Percentiles rank a stretch among this genome's conserved stretches.
Evolutionary conservation across 2,329 filamentous ascomycete species (phyloP).

Genomic region (Cryphonectria radicalis): DNA sequence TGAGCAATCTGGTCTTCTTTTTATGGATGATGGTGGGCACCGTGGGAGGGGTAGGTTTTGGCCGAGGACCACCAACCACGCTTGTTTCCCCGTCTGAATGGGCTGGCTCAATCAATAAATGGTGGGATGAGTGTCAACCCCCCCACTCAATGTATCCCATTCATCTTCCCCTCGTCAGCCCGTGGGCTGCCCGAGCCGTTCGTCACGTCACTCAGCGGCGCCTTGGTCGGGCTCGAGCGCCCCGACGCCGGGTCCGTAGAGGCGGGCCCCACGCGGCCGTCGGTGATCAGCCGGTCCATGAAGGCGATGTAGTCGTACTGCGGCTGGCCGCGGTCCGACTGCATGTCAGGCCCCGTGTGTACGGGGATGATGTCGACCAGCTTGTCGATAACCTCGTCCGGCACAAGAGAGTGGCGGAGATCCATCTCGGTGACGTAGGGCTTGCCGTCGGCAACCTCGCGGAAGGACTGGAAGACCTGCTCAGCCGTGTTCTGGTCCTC

Average conservation of each 20-base stretch:
- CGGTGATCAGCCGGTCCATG: slow-evolving; percentile 82
- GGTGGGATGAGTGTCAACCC: neutral
- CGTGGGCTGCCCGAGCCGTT: slow-evolving; percentile 40
- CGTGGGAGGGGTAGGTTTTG: neutral
- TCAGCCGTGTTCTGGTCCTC: slow-evolving; percentile 99
- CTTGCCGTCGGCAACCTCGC: slow-evolving; percentile 96
- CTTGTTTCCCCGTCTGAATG: neutral
- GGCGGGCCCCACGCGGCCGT: slow-evolving; percentile 34
- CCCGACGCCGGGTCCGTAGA: slow-evolving; percentile 26
- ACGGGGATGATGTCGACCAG: slow-evolving; percentile 83
- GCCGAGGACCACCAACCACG: neutral
- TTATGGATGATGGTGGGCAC: neutral
- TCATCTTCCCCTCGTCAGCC: slow-evolving; percentile 39
- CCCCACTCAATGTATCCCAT: slow-evolving; percentile 38
- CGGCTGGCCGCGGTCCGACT: slow-evolving; percentile 79
- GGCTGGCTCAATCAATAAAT: neutral
- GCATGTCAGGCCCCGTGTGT: slow-evolving; percentile 83
- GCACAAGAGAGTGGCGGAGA: slow-evolving; percentile 89
- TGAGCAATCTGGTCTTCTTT: neutral
- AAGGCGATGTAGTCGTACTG: slow-evolving; percentile 98
- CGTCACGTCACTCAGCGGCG: slow-evolving; percentile 32
- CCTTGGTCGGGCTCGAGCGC: slow-evolving; percentile 29
- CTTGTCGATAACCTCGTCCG: slow-evolving; percentile 95
- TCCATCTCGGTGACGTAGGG: slow-evolving; percentile 99
- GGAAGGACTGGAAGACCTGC: slow-evolving; percentile 97